Evolutionary conservation across 192 early-diverging fungal genomes (phyloP).

Genomic region (Gorgonomyces haynaldii): DNA sequence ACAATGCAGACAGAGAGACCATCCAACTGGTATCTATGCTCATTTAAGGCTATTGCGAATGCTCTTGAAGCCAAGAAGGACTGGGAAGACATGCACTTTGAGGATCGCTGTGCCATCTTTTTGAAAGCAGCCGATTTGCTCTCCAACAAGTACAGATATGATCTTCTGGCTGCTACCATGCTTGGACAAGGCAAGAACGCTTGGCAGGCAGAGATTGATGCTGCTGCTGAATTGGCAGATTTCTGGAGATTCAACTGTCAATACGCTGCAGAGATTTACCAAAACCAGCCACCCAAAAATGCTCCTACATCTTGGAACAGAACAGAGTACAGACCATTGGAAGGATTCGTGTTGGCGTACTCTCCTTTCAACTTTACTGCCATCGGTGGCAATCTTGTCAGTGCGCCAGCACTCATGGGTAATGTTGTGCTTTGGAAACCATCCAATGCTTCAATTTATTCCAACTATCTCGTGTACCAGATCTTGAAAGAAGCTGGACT

Average conservation of each 20-base stretch:
- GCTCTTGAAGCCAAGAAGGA: conserved; percentile 69
- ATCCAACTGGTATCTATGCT: conserved; percentile 35
- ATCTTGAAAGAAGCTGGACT: conserved; percentile 92
- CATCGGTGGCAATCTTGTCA: conserved; percentile 90
- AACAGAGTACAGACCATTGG: conserved; percentile 87
- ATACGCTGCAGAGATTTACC: conserved; percentile 86
- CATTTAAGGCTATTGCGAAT: conserved; percentile 63
- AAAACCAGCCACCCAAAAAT: conserved; percentile 85
- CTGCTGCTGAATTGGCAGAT: conserved; percentile 87
- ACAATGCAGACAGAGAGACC: conserved; percentile 63
- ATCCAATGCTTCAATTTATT: conserved; percentile 70
- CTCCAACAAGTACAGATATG: conserved; percentile 79
- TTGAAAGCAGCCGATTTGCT: conserved; percentile 95
- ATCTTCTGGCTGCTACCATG: conserved; percentile 91
- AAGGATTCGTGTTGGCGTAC: conserved; percentile 96
- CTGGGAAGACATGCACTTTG: conserved; percentile 91
- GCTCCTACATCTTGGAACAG: conserved; percentile 80
- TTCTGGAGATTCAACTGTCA: conserved; percentile 94
- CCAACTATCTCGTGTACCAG: conserved; percentile 83
- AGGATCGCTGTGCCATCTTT: conserved; percentile 90
- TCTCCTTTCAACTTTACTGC: conserved; percentile 99
- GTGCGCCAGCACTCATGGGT: conserved; percentile 92
- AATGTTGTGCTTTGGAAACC: conserved; percentile 98
- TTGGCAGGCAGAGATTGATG: conserved; percentile 99
- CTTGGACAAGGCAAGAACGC: conserved; percentile 96